Evolutionary conservation across 129 eudicot genomes (phyloP).

Genomic region (Chrysanthemum lavandulifolium): DNA sequence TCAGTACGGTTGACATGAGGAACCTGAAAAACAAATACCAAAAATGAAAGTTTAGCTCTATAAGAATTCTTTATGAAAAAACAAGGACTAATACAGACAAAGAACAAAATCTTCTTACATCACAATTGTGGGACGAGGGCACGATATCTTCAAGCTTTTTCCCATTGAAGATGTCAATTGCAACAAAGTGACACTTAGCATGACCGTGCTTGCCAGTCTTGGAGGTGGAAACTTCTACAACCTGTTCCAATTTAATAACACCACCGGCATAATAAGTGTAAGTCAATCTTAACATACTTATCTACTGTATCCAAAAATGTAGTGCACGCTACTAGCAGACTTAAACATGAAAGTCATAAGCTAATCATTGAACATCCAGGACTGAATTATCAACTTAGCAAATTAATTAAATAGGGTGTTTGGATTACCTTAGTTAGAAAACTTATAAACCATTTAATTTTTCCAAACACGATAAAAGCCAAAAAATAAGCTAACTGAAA

Average conservation of each 20-base stretch:
- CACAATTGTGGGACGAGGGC: constrained; percentile 79
- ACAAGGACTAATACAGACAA: neutral
- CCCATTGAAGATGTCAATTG: constrained; percentile 63
- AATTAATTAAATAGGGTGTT: no score
- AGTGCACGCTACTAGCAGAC: neutral
- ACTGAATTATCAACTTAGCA: neutral
- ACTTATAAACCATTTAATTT: no score
- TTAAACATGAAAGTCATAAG: neutral
- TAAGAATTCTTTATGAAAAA: neutral
- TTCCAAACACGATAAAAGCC: no score
- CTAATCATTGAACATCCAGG: neutral
- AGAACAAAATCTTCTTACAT: constrained; percentile 37
- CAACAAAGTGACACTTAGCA: constrained; percentile 81
- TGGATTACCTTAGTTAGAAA: no score
- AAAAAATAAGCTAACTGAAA: no score
- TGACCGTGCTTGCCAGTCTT: constrained; percentile 86
- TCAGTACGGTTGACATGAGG: constrained; percentile 75
- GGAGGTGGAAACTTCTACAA: constrained; percentile 81
- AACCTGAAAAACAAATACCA: constrained; percentile 42
- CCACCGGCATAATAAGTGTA: neutral
- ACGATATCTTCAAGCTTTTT: constrained; percentile 87
- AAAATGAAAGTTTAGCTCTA: neutral
- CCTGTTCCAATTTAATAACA: constrained; percentile 31
- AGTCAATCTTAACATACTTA: neutral
- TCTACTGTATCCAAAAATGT: neutral